Evolutionary conservation across 805 yeast genomes (phyloP).

Genomic region (Blastobotrys chiropterorum): DNA sequence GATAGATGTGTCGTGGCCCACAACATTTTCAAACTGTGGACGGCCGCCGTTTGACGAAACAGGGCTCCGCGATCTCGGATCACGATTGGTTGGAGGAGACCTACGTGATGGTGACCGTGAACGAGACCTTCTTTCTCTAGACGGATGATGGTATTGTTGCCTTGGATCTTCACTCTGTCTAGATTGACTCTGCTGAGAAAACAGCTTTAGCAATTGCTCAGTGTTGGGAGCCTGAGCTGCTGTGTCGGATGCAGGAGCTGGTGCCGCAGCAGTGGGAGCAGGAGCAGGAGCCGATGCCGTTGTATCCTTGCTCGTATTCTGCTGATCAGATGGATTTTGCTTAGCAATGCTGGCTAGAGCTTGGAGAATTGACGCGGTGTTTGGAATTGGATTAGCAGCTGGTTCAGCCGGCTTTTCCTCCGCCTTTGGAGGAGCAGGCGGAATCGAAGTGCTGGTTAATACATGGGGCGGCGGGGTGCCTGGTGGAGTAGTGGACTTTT

Average conservation of each 20-base stretch:
- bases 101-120: neutral
- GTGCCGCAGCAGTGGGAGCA: neutral
- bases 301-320: conserved; percentile 9
- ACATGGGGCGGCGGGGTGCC: conserved; percentile 48
- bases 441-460: conserved; percentile 11
- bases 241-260: neutral
- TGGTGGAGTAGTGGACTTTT: conserved; percentile 59
- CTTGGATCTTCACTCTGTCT: neutral
- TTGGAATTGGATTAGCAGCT: conserved; percentile 31
- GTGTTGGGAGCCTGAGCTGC: neutral
- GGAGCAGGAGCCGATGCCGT: conserved; percentile 4
- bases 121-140: neutral
- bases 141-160: neutral
- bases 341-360: conserved; percentile 60
- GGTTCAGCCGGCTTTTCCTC: conserved; percentile 9
- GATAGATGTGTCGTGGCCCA: conserved; percentile 60
- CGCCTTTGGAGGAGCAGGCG: neutral
- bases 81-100: neutral
- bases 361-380: conserved; percentile 60
- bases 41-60: neutral
- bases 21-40: conserved; percentile 21
- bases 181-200: neutral
- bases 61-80: neutral
- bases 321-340: conserved; percentile 37
- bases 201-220: neutral